Conservation (phyloP, 768 basidiomycete genomes). For the Hericium rajendrae region DNA sequence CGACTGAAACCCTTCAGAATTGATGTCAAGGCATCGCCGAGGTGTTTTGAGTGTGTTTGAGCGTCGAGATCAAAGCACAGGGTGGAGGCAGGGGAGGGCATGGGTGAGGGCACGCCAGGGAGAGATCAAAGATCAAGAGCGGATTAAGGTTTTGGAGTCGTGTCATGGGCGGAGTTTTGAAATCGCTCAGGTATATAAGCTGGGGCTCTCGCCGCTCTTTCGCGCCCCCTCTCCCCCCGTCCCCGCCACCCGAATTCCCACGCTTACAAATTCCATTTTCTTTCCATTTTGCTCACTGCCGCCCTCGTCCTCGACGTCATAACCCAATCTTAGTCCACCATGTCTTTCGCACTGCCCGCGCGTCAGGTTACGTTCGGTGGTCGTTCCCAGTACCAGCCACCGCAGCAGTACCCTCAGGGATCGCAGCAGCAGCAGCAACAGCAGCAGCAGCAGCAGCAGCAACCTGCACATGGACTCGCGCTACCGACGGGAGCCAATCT, state of each 20-base stretch:
- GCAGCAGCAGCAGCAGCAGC: conserved; percentile 39
- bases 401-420: background rate
- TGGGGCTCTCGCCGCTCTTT: background rate
- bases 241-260: conserved; percentile 9
- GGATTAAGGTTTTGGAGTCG: conserved; percentile 11
- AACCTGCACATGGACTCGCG: conserved; percentile 43
- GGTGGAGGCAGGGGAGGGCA: background rate
- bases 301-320: background rate
- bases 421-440: conserved; percentile 28
- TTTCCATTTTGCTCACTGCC: background rate
- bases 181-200: conserved; percentile 9
- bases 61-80: background rate
- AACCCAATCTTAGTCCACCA: conserved; percentile 9
- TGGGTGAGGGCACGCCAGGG: background rate
- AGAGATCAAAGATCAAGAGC: conserved; percentile 13
- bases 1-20: too few species aligned
- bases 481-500: conserved; percentile 35
- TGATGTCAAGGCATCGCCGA: too few species aligned
- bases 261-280: conserved; percentile 7
- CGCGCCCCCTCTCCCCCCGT: conserved; percentile 5
- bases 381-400: conserved; percentile 36
- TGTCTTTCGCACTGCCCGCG: conserved; percentile 63
- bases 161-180: conserved; percentile 10
- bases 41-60: too few species aligned
- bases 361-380: conserved; percentile 75